Percentiles rank a stretch among this genome's conserved stretches.
phyloP scores from a whole-genome alignment of 1,284 basidiomycete species.

The Erythrobasidium hasegawianum region DNA sequence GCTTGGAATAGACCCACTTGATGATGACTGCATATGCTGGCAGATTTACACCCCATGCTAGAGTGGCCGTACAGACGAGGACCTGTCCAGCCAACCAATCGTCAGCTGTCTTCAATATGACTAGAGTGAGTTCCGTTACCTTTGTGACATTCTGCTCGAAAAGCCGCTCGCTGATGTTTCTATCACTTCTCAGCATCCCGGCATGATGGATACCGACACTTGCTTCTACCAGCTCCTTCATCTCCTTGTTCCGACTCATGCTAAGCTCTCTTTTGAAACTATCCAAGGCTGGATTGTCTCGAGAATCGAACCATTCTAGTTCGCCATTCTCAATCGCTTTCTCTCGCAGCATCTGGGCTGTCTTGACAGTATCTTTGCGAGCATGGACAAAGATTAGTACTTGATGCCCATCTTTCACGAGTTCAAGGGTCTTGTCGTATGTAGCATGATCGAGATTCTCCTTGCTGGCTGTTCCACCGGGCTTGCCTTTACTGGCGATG shows the following conservation, averaged over 20 bases:
- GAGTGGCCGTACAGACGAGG: constrained; percentile 93
- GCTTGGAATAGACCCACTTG: constrained; percentile 55
- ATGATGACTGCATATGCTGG: constrained; percentile 96
- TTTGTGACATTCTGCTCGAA: constrained; percentile 89
- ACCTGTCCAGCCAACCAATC: constrained; percentile 59
- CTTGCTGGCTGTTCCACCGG: constrained; percentile 67
- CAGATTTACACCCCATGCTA: constrained; percentile 99
- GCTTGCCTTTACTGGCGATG: constrained; percentile 89
- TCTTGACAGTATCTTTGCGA: constrained; percentile 97
- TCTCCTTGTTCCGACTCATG: constrained; percentile 85
- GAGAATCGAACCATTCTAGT: constrained; percentile 71
- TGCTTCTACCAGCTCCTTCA: constrained; percentile 87
- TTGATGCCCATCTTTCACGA: constrained; percentile 85
- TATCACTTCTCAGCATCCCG: constrained; percentile 90
- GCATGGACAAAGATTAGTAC: constrained; percentile 99
- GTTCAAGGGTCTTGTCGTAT: constrained; percentile 71
- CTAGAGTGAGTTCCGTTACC: constrained; percentile 53
- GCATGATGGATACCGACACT: constrained; percentile 98
- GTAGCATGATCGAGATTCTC: constrained; percentile 86
- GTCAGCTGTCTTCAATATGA: too few relatives aligned
- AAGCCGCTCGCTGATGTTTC: constrained; percentile 93
- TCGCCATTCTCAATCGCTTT: constrained; percentile 69
- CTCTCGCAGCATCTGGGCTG: constrained; percentile 79
- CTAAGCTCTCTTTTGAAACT: constrained; percentile 73
- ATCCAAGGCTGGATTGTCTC: constrained; percentile 71